Conservation (phyloP, 495 filamentous ascomycete genomes). For the Pyrenula massariospora region DNA sequence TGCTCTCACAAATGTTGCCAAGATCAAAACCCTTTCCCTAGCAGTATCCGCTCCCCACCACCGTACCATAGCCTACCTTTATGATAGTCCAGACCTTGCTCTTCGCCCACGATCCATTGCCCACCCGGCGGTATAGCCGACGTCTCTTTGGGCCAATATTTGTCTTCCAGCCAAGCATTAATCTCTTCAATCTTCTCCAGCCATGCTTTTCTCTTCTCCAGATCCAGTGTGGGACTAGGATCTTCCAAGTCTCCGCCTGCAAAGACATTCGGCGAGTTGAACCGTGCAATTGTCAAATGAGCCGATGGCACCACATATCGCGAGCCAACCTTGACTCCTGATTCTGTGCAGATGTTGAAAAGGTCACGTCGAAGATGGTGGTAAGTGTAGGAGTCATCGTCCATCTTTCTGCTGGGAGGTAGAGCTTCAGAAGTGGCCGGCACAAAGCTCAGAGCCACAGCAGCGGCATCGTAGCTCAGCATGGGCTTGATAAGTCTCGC, state of each 20-base stretch:
- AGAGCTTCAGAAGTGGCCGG: slow-evolving; percentile 52
- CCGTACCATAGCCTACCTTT: slow-evolving; percentile 76
- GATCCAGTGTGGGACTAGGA: slow-evolving; percentile 16
- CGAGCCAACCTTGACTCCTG: slow-evolving; percentile 51
- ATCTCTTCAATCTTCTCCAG: slow-evolving; percentile 60
- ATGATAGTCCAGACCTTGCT: slow-evolving; percentile 58
- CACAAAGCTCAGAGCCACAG: slow-evolving; percentile 75
- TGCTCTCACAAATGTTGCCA: too few species aligned
- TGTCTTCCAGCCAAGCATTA: slow-evolving; percentile 54
- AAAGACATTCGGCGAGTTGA: slow-evolving; percentile 45
- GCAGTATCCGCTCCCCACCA: slow-evolving; percentile 49
- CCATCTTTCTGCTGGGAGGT: slow-evolving; percentile 9
- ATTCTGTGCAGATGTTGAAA: slow-evolving; percentile 41
- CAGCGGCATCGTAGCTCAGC: slow-evolving; percentile 73
- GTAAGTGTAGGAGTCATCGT: slow-evolving; percentile 61
- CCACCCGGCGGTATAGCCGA: slow-evolving; percentile 27
- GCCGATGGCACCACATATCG: slow-evolving; percentile 80
- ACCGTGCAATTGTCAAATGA: slow-evolving; percentile 79
- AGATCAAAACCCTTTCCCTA: slow-evolving; percentile 49
- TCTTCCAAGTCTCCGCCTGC: slow-evolving; percentile 19
- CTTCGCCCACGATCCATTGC: slow-evolving; percentile 68
- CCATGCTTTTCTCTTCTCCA: slow-evolving; percentile 39
- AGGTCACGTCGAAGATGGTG: slow-evolving; percentile 81
- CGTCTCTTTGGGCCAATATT: slow-evolving; percentile 49
- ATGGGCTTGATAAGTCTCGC: slow-evolving; percentile 69